Conservation (phyloP, 2,329 filamentous ascomycete genomes). For the Lasiodiplodia citricola region DNA sequence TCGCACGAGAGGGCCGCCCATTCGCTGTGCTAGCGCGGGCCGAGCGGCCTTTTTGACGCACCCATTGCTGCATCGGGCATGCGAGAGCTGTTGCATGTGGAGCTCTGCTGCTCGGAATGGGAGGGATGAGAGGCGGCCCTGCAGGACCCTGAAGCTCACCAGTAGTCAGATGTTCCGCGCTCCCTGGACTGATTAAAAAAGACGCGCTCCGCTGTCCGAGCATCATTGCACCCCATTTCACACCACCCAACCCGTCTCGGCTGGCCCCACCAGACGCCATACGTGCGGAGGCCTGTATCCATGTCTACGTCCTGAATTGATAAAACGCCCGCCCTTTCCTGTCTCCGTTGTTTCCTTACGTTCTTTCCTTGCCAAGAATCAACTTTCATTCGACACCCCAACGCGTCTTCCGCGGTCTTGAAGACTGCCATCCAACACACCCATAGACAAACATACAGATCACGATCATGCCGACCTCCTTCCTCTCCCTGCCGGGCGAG, state of each 20-base stretch:
- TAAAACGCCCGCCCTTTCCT: background rate
- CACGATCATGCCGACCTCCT: slow-evolving; percentile 20
- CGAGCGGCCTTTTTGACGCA: slow-evolving; percentile 15
- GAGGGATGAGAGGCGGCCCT: slow-evolving; percentile 13
- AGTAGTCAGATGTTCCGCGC: slow-evolving; percentile 1
- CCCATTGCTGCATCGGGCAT: slow-evolving; percentile 14
- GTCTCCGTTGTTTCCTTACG: background rate
- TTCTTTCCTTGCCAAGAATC: slow-evolving; percentile 3
- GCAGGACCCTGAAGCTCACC: slow-evolving; percentile 21
- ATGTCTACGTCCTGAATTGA: background rate
- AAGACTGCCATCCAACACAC: background rate
- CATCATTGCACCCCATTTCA: slow-evolving; percentile 16
- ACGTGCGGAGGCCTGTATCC: background rate
- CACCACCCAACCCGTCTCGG: slow-evolving; percentile 3
- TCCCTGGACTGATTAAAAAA: slow-evolving; percentile 13
- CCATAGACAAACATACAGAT: background rate
- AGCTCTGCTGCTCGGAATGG: slow-evolving; percentile 9
- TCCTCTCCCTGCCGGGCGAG: slow-evolving; percentile 41
- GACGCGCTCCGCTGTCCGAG: slow-evolving; percentile 3
- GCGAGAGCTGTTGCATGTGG: slow-evolving; percentile 13
- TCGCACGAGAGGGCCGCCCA: background rate
- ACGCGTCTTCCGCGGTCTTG: background rate
- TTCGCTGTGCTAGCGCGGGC: slow-evolving; percentile 10
- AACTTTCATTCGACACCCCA: slow-evolving; percentile 6
- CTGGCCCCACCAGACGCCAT: slow-evolving; percentile 5